These are phyloP conservation scores for Lactarius hengduanensis DNA, from an alignment of 768 basidiomycete species.

Conservation along the genomic window DNA sequence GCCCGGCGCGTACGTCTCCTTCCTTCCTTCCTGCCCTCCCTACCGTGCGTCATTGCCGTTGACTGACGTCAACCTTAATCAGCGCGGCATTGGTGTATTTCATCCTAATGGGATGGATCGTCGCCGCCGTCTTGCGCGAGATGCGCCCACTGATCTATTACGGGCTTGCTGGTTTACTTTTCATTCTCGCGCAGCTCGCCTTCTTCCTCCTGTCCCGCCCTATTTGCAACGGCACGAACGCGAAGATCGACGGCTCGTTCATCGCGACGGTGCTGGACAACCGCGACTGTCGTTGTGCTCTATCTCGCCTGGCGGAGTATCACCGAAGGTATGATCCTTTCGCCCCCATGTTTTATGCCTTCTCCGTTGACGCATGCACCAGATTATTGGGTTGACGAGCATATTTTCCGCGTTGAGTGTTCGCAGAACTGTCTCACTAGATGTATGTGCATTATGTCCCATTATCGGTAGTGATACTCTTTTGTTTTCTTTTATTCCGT, in stretches of 20 bases:
- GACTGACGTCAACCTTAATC: slow-evolving; percentile 11
- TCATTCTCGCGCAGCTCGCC: slow-evolving; percentile 76
- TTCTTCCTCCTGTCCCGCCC: slow-evolving; percentile 79
- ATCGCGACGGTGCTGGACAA: slow-evolving; percentile 83
- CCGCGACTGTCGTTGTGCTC: slow-evolving; percentile 62
- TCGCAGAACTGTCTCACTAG: neutral
- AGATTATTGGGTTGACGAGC: slow-evolving; percentile 51
- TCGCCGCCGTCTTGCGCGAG: slow-evolving; percentile 74
- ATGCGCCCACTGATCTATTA: slow-evolving; percentile 78
- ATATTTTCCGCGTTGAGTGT: slow-evolving; percentile 38
- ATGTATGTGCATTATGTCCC: slow-evolving; percentile 9
- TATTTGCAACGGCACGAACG: slow-evolving; percentile 66
- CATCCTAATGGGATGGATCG: slow-evolving; percentile 75
- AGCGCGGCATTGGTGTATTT: slow-evolving; percentile 72
- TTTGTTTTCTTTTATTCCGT: neutral
- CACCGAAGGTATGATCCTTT: slow-evolving; percentile 69
- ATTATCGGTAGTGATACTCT: neutral
- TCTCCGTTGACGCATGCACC: slow-evolving; percentile 9
- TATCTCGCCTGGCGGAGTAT: slow-evolving; percentile 86
- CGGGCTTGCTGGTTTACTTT: slow-evolving; percentile 67
- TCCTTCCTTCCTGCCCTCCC: neutral
- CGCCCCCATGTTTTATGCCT: neutral
- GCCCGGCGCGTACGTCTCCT: slow-evolving; percentile 63
- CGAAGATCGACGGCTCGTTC: slow-evolving; percentile 83
- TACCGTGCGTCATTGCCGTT: neutral